A percentile compares a stretch with the other conserved stretches of the same genome.
These are phyloP conservation scores for Dothidotthia symphoricarpi DNA, from an alignment of 2,329 filamentous ascomycete species.

Conservation along the genomic window DNA sequence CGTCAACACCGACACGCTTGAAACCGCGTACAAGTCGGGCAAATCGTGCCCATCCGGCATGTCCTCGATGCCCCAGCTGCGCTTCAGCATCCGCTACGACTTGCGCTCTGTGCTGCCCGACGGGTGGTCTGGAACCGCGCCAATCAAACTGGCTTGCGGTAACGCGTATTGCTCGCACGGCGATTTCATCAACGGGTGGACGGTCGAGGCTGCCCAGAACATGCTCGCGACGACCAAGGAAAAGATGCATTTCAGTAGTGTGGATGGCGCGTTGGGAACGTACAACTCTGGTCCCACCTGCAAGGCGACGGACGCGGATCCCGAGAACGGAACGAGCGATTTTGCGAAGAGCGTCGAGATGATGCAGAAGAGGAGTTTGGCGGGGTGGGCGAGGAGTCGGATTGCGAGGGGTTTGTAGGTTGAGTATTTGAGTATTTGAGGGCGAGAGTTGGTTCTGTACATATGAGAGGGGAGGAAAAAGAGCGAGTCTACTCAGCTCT, in stretches of 20 bases:
- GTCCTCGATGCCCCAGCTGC: conserved; percentile 50
- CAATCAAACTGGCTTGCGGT: conserved; percentile 46
- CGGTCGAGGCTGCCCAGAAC: conserved; percentile 42
- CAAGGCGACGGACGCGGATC: conserved; percentile 45
- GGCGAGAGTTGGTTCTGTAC: too few relatives aligned
- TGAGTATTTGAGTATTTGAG: too few relatives aligned
- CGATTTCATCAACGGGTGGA: conserved; percentile 53
- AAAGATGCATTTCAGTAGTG: conserved; percentile 39
- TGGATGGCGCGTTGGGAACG: conserved; percentile 40
- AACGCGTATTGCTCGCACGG: conserved; percentile 47
- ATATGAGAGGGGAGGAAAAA: too few relatives aligned
- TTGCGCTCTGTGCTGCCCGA: conserved; percentile 45
- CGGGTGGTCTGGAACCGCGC: conserved; percentile 48
- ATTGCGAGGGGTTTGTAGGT: too few relatives aligned
- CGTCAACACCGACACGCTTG: conserved; percentile 40
- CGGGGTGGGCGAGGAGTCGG: too few relatives aligned
- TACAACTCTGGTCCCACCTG: conserved; percentile 35
- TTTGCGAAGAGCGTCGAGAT: conserved; percentile 40
- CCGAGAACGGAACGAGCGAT: conserved; percentile 43
- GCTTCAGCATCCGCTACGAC: conserved; percentile 52
- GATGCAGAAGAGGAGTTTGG: conserved; percentile 18
- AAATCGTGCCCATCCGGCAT: conserved; percentile 44
- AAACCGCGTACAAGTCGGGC: conserved; percentile 38
- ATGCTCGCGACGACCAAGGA: conserved; percentile 43
- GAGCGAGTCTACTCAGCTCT: too few relatives aligned